These are phyloP conservation scores for Pseudocercospora vitis DNA, from an alignment of 2,329 filamentous ascomycete species.

Conservation along the genomic window DNA sequence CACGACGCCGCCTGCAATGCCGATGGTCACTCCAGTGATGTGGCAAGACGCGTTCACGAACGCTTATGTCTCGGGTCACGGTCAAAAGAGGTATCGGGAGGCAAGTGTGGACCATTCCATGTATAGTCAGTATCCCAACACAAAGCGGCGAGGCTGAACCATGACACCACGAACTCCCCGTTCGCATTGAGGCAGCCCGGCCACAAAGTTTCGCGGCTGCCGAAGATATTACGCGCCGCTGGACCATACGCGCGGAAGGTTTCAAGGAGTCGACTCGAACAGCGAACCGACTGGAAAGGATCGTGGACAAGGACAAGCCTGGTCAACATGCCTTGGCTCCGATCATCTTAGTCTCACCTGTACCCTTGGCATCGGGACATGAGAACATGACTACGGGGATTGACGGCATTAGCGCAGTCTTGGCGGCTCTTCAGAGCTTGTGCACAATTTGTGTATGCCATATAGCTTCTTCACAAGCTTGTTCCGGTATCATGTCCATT, in stretches of 20 bases:
- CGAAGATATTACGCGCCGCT: constrained; percentile 12
- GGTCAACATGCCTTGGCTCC: background rate
- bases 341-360: constrained; percentile 8
- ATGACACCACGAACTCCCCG: background rate
- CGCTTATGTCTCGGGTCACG: constrained; percentile 39
- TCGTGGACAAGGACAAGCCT: constrained; percentile 6
- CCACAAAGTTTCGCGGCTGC: constrained; percentile 4
- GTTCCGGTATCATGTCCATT: constrained; percentile 2
- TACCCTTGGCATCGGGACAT: constrained; percentile 4
- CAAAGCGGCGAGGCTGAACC: constrained; percentile 25
- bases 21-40: constrained; percentile 50
- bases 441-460: background rate
- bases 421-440: background rate
- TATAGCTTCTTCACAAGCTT: constrained; percentile 13
- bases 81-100: constrained; percentile 49
- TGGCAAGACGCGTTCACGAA: constrained; percentile 52
- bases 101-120: constrained; percentile 36
- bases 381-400: constrained; percentile 2
- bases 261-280: constrained; percentile 2
- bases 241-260: constrained; percentile 1
- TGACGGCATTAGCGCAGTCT: background rate
- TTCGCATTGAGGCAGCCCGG: background rate
- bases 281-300: background rate
- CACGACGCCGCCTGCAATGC: constrained; percentile 26
- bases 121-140: constrained; percentile 19